Evolutionary conservation across 805 yeast species (phyloP).

Genomic region (Hemisphaericaspora nanyangensis): DNA sequence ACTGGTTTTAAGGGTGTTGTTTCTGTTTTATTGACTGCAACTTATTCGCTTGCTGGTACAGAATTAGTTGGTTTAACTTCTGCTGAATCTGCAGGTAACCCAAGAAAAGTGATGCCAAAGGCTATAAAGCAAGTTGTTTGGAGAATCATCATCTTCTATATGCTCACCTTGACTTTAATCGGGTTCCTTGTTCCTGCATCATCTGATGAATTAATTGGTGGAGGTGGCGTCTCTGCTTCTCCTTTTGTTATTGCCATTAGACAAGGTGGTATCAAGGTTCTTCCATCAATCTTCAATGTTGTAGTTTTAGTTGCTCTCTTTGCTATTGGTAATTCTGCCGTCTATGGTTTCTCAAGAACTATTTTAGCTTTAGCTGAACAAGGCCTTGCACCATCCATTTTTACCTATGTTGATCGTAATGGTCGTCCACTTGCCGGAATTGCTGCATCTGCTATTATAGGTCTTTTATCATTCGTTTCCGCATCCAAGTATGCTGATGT

Average conservation of each 20-base stretch:
- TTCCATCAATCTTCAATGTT: conserved; percentile 42
- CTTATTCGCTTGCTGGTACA: conserved; percentile 42
- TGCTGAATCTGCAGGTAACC: conserved; percentile 34
- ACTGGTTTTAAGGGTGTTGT: conserved; percentile 41
- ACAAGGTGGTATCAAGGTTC: conserved; percentile 36
- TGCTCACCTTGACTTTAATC: conserved; percentile 37
- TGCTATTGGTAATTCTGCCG: conserved; percentile 42
- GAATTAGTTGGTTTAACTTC: conserved; percentile 40
- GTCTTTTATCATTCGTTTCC: conserved; percentile 37
- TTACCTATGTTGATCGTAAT: conserved; percentile 33
- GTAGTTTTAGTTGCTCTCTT: conserved; percentile 38
- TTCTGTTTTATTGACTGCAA: conserved; percentile 37
- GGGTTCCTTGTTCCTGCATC: conserved; percentile 37
- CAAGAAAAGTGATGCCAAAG: conserved; percentile 35
- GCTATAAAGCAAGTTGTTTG: conserved; percentile 43
- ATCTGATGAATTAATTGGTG: conserved; percentile 19
- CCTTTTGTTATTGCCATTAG: conserved; percentile 43
- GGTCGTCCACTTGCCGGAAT: conserved; percentile 42
- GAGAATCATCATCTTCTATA: conserved; percentile 38
- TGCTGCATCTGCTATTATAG: conserved; percentile 27
- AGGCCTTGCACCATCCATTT: conserved; percentile 34
- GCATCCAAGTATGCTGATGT: conserved; percentile 35
- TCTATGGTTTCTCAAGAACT: conserved; percentile 41
- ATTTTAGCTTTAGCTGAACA: conserved; percentile 37
- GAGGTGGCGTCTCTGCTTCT: conserved; percentile 32